Evolutionary conservation across 2,329 filamentous ascomycete species (phyloP), one percentile per base, ranked within the genome.

Genomic region (Neocucurbitaria cava): DNA sequence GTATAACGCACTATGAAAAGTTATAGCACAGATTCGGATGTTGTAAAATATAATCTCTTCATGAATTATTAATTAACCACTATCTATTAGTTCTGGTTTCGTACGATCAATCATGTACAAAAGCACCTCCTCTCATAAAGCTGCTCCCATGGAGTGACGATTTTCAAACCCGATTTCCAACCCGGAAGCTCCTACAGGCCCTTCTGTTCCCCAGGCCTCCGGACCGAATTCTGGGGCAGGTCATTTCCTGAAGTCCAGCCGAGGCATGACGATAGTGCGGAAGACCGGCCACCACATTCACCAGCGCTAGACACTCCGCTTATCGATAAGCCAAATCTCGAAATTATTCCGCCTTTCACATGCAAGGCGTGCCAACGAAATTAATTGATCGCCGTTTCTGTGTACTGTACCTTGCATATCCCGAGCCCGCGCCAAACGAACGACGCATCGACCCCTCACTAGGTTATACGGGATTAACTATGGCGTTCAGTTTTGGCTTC

Each of bases 401-500:
- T 5, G 17, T 38, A 46, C n/a, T 10, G 31, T 41, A 44, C 38
- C 38, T 41, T 39, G 21, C 26, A 23, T 44, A 42, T 30, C 33
- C 17, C 11, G 11, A 20, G 36, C 17, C 5, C 36, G 4, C n/a
- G 21, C 36, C 10, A 21, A 11, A 20, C 10, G 11, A 11, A 20
- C 36, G 36, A 21, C 21, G 6, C 20, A 21, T 40, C 38, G 18
- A 24, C 8, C 28, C 31, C 20, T 46, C 10, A 13, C n/a, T n/a
- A n/a, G n/a, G n/a, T n/a, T n/a, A 17, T 13, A 35, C 15, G 17
- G 15, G 44, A 62, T 54, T 24, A n/a, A n/a, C n/a, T n/a, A 72
- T 72, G 70, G 51, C 71, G 7, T 86, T 87, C 68, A 82, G 81
- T 52, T 87, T 87, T 58, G 82, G 82, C 17, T 87, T 87, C 63